Evolutionary conservation across 2,329 filamentous ascomycete genomes (phyloP).

Genomic region (Periconia digitata): DNA sequence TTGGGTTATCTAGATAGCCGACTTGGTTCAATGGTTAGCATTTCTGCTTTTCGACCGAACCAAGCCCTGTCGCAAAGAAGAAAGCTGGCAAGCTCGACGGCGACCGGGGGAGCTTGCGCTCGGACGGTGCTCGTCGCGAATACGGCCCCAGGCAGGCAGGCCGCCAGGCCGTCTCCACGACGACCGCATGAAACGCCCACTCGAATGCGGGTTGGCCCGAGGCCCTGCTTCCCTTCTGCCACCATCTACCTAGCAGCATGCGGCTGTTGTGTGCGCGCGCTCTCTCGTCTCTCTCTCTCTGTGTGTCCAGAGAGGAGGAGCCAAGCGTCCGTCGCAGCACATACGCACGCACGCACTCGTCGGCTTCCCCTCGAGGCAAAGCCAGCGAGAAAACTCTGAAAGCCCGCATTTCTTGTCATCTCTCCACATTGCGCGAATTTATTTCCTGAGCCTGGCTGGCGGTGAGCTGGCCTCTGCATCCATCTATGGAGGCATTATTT

Average conservation of each 20-base stretch:
- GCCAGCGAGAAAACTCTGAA: conserved; percentile 14
- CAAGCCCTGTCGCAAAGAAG: too few species aligned
- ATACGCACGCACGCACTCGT: too few species aligned
- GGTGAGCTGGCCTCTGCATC: conserved; percentile 5
- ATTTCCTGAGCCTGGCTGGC: neutral
- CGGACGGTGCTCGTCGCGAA: neutral
- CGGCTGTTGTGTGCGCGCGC: neutral
- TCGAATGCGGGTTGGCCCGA: conserved; percentile 15
- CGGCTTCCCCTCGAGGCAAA: neutral
- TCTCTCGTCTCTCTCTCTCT: neutral
- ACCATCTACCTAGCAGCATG: neutral
- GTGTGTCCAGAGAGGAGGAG: neutral
- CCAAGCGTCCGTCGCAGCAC: neutral
- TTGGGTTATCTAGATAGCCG: too few species aligned
- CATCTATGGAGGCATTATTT: neutral
- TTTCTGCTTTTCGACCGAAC: too few species aligned
- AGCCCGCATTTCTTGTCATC: conserved; percentile 11
- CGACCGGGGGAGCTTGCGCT: conserved; percentile 9
- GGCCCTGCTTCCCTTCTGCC: neutral
- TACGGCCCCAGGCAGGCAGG: neutral
- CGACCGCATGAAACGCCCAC: conserved; percentile 12
- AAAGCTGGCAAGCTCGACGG: neutral
- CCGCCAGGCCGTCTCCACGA: neutral
- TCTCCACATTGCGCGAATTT: conserved; percentile 16
- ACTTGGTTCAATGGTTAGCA: too few species aligned